Evolutionary conservation across 164 flowering plant species (phyloP).

Genomic region (Umbellularia californica): DNA sequence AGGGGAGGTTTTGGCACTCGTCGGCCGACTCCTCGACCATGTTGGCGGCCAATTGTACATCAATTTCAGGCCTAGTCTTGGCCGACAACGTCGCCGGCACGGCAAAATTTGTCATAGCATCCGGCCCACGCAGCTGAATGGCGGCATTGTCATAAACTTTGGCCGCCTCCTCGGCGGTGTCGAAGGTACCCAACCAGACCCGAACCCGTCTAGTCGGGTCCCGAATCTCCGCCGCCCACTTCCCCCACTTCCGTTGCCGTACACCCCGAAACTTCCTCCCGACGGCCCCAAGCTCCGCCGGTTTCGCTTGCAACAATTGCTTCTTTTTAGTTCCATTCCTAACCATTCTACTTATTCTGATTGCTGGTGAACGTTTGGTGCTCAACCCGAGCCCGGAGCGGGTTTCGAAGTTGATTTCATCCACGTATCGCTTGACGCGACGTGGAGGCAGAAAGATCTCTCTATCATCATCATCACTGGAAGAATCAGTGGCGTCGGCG

Average conservation of each 20-base stretch:
- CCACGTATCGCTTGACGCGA: constrained; percentile 54
- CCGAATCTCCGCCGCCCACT: constrained; percentile 96
- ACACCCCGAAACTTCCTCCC: constrained; percentile 76
- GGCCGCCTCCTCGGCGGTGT: constrained; percentile 92
- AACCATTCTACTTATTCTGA: background rate
- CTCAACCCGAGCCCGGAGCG: constrained; percentile 14
- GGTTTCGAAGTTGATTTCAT: constrained; percentile 45
- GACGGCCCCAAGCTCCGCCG: background rate
- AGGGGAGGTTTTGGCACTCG: constrained; percentile 42
- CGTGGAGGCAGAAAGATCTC: constrained; percentile 15
- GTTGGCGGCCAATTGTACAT: background rate
- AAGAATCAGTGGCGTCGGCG: constrained; percentile 85
- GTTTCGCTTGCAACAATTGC: background rate
- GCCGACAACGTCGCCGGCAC: constrained; percentile 9
- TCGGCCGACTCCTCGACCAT: constrained; percentile 53
- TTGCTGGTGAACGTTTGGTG: too few relatives aligned
- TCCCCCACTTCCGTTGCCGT: constrained; percentile 87
- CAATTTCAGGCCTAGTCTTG: constrained; percentile 9
- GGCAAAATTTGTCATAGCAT: constrained; percentile 66
- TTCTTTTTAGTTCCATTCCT: constrained; percentile 10
- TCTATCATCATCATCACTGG: constrained; percentile 71
- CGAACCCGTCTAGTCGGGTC: constrained; percentile 65
- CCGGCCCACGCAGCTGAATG: constrained; percentile 73
- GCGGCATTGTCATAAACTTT: constrained; percentile 85
- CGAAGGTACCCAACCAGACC: constrained; percentile 83